Base-by-base conservation (phyloP, 148 eudicot genomes). In the Rhododendron vialii region DNA sequence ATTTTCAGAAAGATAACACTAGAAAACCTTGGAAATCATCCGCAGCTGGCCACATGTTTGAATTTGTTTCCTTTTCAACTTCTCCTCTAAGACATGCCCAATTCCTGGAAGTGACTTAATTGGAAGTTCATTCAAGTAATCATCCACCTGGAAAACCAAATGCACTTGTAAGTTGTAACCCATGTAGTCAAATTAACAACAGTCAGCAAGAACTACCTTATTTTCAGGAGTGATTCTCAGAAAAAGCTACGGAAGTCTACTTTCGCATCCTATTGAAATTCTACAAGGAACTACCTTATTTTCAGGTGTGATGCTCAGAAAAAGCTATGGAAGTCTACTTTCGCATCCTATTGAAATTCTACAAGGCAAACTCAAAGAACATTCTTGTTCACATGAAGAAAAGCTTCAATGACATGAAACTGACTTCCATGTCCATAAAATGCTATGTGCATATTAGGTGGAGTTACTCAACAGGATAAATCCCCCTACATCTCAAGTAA, bases 51-150 rank as follows among this genome's bases (percentile, higher is more conserved):
- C 98, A 88, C 99, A 97, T 43, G 95, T 94, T 88, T 85, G 92
- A 87, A 97, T 92, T 88, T 91, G 92, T 86, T 86, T 92, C 73
- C 80, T 91, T 85, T 91, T 95, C 94, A 97, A 90, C 87, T 95
- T 95, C 87, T 92, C 94, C 87, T 91, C 99, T 90, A 97, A 87
- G 78, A 93, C 98, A 92, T 82, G 92, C 30, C 99, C 99, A 91
- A 97, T 92, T 80, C 99, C 98, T 43, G 99, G 99, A 84, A 97
- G 96, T 84, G 94, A 92, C 89, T 95, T 97, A 82, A 97, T 92
- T 86, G 98, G 96, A 81, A 97, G 93, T 82, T 90, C 88, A 45
- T 83, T 53, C 87, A 97, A 82, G 89, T 93, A 92, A 88, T 93
- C 92, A 86, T 94, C 95, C 88, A 93, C 98, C 99, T 96, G 91